These are phyloP conservation scores for Phytophthora pinifolia DNA, from an alignment of 352 stramenopile genomes.

Conservation along the genomic window DNA sequence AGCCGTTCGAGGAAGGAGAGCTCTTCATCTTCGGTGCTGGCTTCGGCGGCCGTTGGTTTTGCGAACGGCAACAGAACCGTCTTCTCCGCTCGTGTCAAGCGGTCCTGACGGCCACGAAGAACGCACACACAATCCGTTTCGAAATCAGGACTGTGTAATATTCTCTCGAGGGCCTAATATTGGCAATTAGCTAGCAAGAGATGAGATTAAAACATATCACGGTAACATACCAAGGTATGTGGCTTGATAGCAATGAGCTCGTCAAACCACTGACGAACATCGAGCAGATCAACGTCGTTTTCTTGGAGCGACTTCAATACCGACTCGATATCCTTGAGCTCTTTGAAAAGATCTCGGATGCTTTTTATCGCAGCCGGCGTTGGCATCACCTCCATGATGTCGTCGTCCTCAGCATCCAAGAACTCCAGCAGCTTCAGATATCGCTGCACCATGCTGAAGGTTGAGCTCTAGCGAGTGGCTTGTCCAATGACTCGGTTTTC, in stretches of 20 bases:
- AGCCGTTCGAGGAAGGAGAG: too few relatives aligned
- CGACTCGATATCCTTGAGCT: not conserved
- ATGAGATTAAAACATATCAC: not conserved
- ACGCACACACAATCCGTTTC: slow-evolving; percentile 1
- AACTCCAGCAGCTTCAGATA: not conserved
- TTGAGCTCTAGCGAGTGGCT: not conserved
- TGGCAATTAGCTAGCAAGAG: not conserved
- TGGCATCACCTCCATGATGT: not conserved
- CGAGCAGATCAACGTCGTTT: not conserved
- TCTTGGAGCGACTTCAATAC: not conserved
- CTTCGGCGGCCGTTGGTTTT: too few relatives aligned
- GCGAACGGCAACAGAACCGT: too few relatives aligned
- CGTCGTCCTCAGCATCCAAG: not conserved
- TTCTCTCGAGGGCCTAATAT: not conserved
- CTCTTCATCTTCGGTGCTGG: too few relatives aligned
- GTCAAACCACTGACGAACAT: slow-evolving; percentile 3
- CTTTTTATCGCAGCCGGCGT: not conserved
- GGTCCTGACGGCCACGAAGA: not conserved
- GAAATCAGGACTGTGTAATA: slow-evolving; percentile 9
- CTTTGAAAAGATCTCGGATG: not conserved
- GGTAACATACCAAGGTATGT: not conserved
- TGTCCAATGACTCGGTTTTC: slow-evolving; percentile 3
- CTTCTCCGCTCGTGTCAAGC: too few relatives aligned
- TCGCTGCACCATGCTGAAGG: not conserved
- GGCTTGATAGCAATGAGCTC: slow-evolving; percentile 2